phyloP scores from a whole-genome alignment of 176 grass and related monocot genomes.

The Oryza glumipatula region DNA sequence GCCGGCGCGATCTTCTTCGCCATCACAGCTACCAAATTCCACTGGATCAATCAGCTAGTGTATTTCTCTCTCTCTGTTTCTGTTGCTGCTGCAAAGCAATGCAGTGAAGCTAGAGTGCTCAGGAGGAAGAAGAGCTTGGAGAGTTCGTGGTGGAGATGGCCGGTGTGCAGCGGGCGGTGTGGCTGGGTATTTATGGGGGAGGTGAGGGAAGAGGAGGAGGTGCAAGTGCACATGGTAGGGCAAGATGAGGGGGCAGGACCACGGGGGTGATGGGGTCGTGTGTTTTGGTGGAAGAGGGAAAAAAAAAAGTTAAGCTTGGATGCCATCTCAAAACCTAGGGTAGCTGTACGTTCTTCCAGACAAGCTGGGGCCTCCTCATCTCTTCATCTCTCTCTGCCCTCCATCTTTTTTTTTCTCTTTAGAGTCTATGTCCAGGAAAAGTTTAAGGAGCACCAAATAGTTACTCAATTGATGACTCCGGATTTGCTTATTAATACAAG shows the following conservation, averaged over 20 bases:
- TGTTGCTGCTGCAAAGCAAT: background rate
- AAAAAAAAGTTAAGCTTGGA: background rate
- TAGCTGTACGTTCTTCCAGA: background rate
- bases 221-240: conserved; percentile 43
- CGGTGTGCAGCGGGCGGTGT: background rate
- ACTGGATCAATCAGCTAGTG: background rate
- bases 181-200: conserved; percentile 33
- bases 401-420: background rate
- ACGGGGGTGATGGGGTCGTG: conserved; percentile 23
- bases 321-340: background rate
- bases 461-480: background rate
- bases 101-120: background rate
- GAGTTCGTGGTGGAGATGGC: background rate
- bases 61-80: background rate
- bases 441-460: conserved; percentile 5
- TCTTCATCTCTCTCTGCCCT: background rate
- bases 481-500: background rate
- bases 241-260: conserved; percentile 28
- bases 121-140: too few relatives aligned
- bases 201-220: background rate
- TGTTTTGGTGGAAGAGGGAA: conserved; percentile 28
- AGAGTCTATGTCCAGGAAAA: background rate
- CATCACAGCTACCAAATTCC: conserved; percentile 25
- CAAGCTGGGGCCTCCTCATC: background rate
- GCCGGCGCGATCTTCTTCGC: conserved; percentile 56